Conservation (phyloP, 1,284 basidiomycete genomes). For the Ustilago cynodontis region DNA sequence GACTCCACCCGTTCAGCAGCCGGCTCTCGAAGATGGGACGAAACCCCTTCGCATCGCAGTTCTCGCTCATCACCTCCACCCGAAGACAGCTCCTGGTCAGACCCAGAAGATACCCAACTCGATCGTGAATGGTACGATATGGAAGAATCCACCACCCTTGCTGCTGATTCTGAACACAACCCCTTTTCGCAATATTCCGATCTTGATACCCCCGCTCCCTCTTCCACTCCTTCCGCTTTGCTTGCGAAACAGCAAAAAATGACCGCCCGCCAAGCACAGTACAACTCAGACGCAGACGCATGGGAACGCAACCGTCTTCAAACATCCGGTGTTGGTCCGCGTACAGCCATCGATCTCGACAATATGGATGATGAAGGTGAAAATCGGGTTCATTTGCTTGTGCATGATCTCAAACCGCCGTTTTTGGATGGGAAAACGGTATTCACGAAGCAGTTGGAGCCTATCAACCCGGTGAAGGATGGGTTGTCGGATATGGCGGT, state of each 20-base stretch:
- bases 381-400: constrained; percentile 94
- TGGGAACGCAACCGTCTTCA: constrained; percentile 99
- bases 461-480: constrained; percentile 95
- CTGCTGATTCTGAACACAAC: constrained; percentile 89
- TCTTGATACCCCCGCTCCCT: constrained; percentile 74
- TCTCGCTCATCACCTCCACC: constrained; percentile 52
- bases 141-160: constrained; percentile 67
- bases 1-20: constrained; percentile 39
- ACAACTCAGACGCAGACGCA: constrained; percentile 92
- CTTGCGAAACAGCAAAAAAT: constrained; percentile 63
- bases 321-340: constrained; percentile 89
- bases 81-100: constrained; percentile 54
- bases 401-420: constrained; percentile 96
- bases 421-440: constrained; percentile 96
- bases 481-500: constrained; percentile 92
- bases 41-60: constrained; percentile 34
- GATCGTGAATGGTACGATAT: constrained; percentile 67
- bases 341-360: constrained; percentile 82
- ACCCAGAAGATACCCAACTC: constrained; percentile 50
- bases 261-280: constrained; percentile 67
- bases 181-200: constrained; percentile 85
- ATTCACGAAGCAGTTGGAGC: constrained; percentile 95
- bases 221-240: constrained; percentile 31
- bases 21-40: constrained; percentile 50
- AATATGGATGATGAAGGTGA: constrained; percentile 87